phyloP scores from a whole-genome alignment of 106 monocot genomes.

The Allium sativum region DNA sequence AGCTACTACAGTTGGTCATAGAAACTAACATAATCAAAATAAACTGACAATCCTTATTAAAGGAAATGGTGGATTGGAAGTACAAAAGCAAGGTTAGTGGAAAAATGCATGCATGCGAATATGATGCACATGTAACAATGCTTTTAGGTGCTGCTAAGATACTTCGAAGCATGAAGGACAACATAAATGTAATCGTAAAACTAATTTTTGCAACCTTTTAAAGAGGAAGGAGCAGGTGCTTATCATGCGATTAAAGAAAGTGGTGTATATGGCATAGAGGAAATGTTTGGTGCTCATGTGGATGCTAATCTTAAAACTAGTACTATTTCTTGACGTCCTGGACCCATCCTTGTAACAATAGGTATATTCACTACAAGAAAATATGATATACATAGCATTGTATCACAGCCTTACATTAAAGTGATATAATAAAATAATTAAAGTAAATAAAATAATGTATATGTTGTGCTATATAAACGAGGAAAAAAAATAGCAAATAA shows the following conservation, averaged over 20 bases:
- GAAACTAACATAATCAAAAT: no score
- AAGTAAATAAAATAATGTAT: no score
- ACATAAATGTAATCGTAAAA: constrained; percentile 39
- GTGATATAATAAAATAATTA: no score
- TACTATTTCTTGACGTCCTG: constrained; percentile 19
- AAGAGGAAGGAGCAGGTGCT: constrained; percentile 56
- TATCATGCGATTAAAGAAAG: constrained; percentile 49
- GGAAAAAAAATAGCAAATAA: no score
- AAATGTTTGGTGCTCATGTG: constrained; percentile 55
- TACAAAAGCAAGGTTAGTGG: constrained; percentile 49
- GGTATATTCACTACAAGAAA: no score
- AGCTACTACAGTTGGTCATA: no score
- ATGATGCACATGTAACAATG: constrained; percentile 57
- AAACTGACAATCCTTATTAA: no score
- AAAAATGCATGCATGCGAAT: constrained; percentile 72
- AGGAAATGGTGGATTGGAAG: constrained; percentile 47
- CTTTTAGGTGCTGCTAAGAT: constrained; percentile 48
- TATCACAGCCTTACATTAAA: no score
- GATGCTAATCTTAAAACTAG: constrained; percentile 22
- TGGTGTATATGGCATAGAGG: constrained; percentile 28
- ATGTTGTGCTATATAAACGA: no score
- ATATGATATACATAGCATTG: no score
- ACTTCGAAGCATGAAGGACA: constrained; percentile 23
- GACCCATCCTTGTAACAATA: constrained; percentile 43
- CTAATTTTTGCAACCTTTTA: constrained; percentile 68